Evolutionary conservation across 768 basidiomycete species (phyloP).

Genomic region (Pleurotus salmoneostramineus): DNA sequence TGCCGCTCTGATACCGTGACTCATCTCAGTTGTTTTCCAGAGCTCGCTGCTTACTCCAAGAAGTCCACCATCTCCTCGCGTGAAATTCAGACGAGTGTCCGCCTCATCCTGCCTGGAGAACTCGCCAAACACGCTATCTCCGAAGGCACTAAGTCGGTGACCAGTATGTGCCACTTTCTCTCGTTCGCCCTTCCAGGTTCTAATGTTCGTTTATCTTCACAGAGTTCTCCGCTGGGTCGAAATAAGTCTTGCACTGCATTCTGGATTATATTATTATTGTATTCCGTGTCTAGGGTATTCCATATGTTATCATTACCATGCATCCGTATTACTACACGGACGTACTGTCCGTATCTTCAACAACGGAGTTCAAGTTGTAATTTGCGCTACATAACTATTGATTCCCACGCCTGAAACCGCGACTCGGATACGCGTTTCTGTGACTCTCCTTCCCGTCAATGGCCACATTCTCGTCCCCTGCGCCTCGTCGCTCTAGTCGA

Average conservation of each 20-base stretch:
- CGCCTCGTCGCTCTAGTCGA: conserved; percentile 4
- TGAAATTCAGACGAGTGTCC: conserved; percentile 96
- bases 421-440: not conserved
- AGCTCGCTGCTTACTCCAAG: conserved; percentile 97
- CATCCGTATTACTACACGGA: not conserved
- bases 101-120: conserved; percentile 95
- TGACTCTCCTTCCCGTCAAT: not conserved
- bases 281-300: conserved; percentile 5
- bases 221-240: conserved; percentile 7
- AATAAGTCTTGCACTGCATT: not conserved
- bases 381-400: too few species aligned
- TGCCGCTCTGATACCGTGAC: not conserved
- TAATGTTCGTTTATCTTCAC: not conserved
- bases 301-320: not conserved
- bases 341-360: too few species aligned
- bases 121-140: conserved; percentile 98
- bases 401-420: not conserved
- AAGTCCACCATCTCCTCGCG: conserved; percentile 98
- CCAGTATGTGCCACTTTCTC: conserved; percentile 35
- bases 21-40: conserved; percentile 29
- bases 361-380: too few species aligned
- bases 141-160: conserved; percentile 71
- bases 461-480: conserved; percentile 2
- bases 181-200: not conserved
- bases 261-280: conserved; percentile 7